Conservation (phyloP, 306 rosid genomes). For the Begonia masoniana region DNA sequence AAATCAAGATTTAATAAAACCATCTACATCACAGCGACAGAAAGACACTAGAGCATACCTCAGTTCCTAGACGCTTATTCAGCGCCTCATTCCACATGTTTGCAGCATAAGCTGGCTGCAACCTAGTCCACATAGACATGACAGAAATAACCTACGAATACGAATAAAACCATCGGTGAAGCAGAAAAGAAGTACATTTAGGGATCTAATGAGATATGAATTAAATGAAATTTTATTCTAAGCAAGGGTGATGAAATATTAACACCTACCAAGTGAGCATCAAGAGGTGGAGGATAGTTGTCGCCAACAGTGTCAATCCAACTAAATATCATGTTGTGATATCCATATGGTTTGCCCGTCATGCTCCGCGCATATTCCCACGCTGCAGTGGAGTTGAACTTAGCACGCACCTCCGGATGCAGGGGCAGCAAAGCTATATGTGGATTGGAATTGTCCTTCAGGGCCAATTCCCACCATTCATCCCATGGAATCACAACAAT, state of each 20-base stretch:
- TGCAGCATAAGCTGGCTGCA: slow-evolving; percentile 98
- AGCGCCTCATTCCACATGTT: slow-evolving; percentile 99
- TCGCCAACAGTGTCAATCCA: slow-evolving; percentile 96
- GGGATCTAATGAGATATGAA: not conserved
- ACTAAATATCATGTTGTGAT: slow-evolving; percentile 97
- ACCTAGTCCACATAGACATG: slow-evolving; percentile 96
- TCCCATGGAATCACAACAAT: slow-evolving; percentile 86
- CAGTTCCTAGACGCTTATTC: slow-evolving; percentile 87
- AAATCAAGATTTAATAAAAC: not conserved
- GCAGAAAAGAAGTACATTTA: slow-evolving; percentile 12
- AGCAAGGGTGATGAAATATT: not conserved
- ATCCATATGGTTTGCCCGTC: slow-evolving; percentile 98
- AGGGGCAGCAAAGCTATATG: slow-evolving; percentile 91
- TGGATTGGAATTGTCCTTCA: slow-evolving; percentile 80
- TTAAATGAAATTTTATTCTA: not conserved
- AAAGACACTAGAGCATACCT: slow-evolving; percentile 29
- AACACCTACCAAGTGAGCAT: slow-evolving; percentile 85
- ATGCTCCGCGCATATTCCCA: slow-evolving; percentile 92
- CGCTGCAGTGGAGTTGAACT: slow-evolving; percentile 75
- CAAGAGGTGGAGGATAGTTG: slow-evolving; percentile 99
- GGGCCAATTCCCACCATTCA: slow-evolving; percentile 89
- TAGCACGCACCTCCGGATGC: slow-evolving; percentile 68
- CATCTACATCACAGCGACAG: not conserved
- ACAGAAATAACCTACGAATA: slow-evolving; percentile 82
- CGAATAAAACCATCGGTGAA: not conserved